Conservation (phyloP, 2,329 filamentous ascomycete genomes). For the Exophiala calicioides region DNA sequence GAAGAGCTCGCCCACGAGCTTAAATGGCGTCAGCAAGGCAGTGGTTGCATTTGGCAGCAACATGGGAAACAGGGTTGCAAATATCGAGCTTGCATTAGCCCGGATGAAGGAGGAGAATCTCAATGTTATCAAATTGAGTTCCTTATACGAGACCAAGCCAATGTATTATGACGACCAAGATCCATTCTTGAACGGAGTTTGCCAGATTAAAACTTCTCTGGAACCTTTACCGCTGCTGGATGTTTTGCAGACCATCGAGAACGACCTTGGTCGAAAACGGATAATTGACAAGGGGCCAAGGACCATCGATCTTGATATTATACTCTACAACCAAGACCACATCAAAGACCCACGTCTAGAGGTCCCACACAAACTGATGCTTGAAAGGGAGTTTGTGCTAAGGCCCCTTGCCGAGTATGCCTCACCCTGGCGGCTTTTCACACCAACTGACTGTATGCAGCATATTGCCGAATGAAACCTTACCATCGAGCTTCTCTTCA, state of each 20-base stretch:
- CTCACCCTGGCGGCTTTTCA: too few relatives aligned
- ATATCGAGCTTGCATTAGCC: conserved; percentile 80
- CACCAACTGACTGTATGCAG: conserved; percentile 12
- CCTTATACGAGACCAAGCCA: conserved; percentile 88
- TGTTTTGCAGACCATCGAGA: conserved; percentile 80
- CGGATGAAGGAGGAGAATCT: conserved; percentile 75
- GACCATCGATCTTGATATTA: conserved; percentile 91
- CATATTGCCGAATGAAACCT: conserved; percentile 24
- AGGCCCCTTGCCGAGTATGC: conserved; percentile 73
- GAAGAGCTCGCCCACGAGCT: conserved; percentile 3
- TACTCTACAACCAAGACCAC: conserved; percentile 72
- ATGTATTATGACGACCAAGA: conserved; percentile 95
- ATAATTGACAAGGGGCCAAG: conserved; percentile 89
- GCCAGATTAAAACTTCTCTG: conserved; percentile 76
- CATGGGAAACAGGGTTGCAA: conserved; percentile 75
- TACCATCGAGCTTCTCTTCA: conserved; percentile 13
- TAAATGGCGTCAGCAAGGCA: conserved; percentile 44
- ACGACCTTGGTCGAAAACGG: conserved; percentile 75
- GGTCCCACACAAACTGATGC: conserved; percentile 80
- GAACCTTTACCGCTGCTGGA: conserved; percentile 75
- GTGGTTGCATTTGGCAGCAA: conserved; percentile 94
- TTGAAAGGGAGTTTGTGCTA: conserved; percentile 91
- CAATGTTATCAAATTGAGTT: conserved; percentile 75
- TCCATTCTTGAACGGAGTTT: conserved; percentile 82
- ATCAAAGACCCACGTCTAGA: conserved; percentile 72